A percentile compares a stretch with the other conserved stretches of the same genome.
These are phyloP conservation scores for Elongisporangium undulatum DNA, from an alignment of 352 stramenopile species.

Conservation along the genomic window DNA sequence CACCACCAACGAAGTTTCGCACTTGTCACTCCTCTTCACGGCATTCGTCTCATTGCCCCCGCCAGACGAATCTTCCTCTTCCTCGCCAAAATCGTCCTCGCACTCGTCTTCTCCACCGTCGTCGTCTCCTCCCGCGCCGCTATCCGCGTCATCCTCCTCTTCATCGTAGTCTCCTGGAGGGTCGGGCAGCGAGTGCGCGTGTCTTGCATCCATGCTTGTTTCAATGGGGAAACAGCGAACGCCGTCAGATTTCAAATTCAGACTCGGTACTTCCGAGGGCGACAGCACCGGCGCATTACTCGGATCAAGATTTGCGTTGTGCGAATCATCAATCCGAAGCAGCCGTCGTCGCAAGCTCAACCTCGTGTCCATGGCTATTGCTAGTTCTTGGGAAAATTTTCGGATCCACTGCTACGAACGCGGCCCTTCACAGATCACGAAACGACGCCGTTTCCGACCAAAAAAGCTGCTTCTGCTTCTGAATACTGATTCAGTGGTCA, in stretches of 20 bases:
- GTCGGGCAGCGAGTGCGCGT: slow-evolving; percentile 11
- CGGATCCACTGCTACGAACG: not conserved
- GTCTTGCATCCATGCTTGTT: not conserved
- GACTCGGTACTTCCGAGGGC: not conserved
- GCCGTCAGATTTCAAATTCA: not conserved
- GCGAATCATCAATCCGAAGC: slow-evolving; percentile 31
- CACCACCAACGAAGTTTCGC: slow-evolving; percentile 24
- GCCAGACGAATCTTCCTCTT: slow-evolving; percentile 7
- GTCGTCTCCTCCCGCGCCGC: slow-evolving; percentile 36
- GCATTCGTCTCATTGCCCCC: slow-evolving; percentile 1
- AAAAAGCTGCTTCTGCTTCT: not conserved
- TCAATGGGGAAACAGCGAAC: slow-evolving; percentile 6
- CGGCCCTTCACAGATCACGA: not conserved
- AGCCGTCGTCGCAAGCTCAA: slow-evolving; percentile 19
- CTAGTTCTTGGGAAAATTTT: not conserved
- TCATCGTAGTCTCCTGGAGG: slow-evolving; percentile 20
- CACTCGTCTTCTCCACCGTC: slow-evolving; percentile 41
- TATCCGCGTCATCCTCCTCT: slow-evolving; percentile 14
- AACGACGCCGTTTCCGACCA: not conserved
- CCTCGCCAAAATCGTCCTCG: slow-evolving; percentile 25
- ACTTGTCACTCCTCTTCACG: slow-evolving; percentile 25
- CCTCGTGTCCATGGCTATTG: slow-evolving; percentile 14
- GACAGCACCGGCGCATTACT: not conserved
- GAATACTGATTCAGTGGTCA: not conserved
- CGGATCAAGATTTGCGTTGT: not conserved